Base-by-base conservation (phyloP, 2,329 filamentous ascomycete species). In the Taxawa tesnikishii region DNA sequence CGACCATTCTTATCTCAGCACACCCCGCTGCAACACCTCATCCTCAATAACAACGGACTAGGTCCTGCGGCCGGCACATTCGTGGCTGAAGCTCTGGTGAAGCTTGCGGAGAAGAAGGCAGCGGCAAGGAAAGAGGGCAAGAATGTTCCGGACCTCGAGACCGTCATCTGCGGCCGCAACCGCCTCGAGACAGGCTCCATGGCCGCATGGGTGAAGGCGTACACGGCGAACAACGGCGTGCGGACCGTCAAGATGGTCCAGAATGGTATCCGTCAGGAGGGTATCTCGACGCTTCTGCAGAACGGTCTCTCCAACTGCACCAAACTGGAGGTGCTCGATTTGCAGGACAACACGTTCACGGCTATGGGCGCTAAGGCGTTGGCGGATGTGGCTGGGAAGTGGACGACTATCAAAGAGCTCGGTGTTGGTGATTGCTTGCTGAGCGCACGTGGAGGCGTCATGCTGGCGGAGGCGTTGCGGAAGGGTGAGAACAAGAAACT, bases 321-420 rank as follows among this genome's bases (percentile, higher is more conserved):
- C 18, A 63, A 66, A 27, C 68, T 98, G 34, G 67, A 78, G 52
- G 71, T 85, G 10, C 63, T 98, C 32, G 90, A 98, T 62, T 65
- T 98, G 39, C 88, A 98, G 58, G 90, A 98, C 62, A 98, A 98
- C 62, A 96, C 90, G 0, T 96, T 96, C 55, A 96, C 88, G 7
- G 58, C 79, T 24, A 67, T 70, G 40, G 90, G 87, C 15, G 83
- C 83, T 17, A 78, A 68, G 46, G 83, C 84, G 8, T 68, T 98
- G 32, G 78, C 83, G 24, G 72, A 69, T 43, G 83, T 84, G 5
- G 68, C 88, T 14, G 67, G 72, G 1, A 69, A 68, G 36, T 98
- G 88, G 88, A 58, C 70, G 0, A 64, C 73, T 24, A 65, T 98
- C 29, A 68, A 73, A 43, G 90, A 96, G 58, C 70, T 98, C 10